phyloP scores from a whole-genome alignment of 176 grass and related monocot species.

The Zea mays region DNA sequence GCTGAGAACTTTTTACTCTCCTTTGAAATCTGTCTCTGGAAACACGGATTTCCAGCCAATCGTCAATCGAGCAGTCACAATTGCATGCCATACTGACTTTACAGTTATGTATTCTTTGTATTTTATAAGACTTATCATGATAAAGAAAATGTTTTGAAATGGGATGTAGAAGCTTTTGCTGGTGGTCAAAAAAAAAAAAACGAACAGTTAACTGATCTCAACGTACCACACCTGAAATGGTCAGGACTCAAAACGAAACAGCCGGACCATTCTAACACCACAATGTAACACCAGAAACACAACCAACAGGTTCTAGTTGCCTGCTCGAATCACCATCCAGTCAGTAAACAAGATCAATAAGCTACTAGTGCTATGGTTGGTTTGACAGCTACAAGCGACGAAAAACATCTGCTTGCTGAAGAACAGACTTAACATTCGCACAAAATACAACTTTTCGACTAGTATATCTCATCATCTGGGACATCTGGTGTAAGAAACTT shows the following conservation, averaged over 20 bases:
- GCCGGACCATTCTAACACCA: neutral
- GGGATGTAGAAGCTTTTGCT: neutral
- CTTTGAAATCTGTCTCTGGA: neutral
- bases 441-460: conserved; percentile 19
- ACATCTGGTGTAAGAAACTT: conserved; percentile 81
- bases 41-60: too few species aligned
- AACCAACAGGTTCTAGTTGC: neutral
- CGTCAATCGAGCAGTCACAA: neutral
- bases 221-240: neutral
- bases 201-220: neutral
- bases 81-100: neutral
- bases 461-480: conserved; percentile 91
- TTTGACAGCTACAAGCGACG: conserved; percentile 8
- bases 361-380: conserved; percentile 35
- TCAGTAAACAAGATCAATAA: conserved; percentile 1
- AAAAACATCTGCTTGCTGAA: conserved; percentile 9
- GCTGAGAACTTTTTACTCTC: neutral
- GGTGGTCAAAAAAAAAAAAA: neutral
- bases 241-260: neutral
- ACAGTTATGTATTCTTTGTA: neutral
- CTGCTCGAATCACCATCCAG: conserved; percentile 6
- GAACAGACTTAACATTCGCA: neutral
- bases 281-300: conserved; percentile 12
- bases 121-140: neutral
- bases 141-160: neutral